Percentiles rank a stretch among this genome's conserved stretches.
These are phyloP conservation scores for Wickerhamiella sorbophila DNA, from an alignment of 805 yeast genomes.

Conservation along the genomic window DNA sequence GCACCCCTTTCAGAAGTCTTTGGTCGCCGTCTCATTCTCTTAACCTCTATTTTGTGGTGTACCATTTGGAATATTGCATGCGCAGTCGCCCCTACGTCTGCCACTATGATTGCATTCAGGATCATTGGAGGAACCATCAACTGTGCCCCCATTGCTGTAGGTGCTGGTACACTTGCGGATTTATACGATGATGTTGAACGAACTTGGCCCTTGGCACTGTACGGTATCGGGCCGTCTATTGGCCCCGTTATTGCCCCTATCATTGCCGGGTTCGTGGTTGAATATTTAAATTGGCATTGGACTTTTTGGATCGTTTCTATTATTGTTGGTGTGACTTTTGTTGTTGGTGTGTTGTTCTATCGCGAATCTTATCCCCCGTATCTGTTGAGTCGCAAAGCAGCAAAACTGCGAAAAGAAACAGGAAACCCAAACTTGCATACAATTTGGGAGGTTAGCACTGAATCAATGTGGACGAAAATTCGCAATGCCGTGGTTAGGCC, in stretches of 20 bases:
- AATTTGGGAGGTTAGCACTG: conserved; percentile 32
- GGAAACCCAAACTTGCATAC: conserved; percentile 46
- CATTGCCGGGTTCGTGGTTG: conserved; percentile 41
- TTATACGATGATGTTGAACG: conserved; percentile 38
- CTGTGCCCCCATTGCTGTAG: conserved; percentile 52
- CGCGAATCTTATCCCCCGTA: conserved; percentile 48
- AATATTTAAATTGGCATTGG: conserved; percentile 47
- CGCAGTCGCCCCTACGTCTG: conserved; percentile 41
- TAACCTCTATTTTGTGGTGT: conserved; percentile 36
- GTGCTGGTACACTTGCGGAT: conserved; percentile 57
- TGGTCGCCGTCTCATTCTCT: conserved; percentile 46
- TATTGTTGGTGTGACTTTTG: conserved; percentile 36
- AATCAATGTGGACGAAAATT: conserved; percentile 11
- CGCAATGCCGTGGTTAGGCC: conserved; percentile 44
- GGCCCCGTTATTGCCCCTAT: conserved; percentile 40
- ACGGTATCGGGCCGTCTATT: conserved; percentile 44
- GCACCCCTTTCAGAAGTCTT: conserved; percentile 57
- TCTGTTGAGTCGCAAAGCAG: conserved; percentile 35
- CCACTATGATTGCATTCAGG: conserved; percentile 44
- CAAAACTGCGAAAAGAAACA: conserved; percentile 34
- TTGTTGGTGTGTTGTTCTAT: conserved; percentile 32
- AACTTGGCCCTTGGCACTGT: conserved; percentile 42
- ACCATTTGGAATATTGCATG: conserved; percentile 35
- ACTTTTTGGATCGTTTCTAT: conserved; percentile 44
- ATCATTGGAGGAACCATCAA: conserved; percentile 56